Evolutionary conservation across 2,329 filamentous ascomycete genomes (phyloP).

Genomic region (Apiospora malaysiana): DNA sequence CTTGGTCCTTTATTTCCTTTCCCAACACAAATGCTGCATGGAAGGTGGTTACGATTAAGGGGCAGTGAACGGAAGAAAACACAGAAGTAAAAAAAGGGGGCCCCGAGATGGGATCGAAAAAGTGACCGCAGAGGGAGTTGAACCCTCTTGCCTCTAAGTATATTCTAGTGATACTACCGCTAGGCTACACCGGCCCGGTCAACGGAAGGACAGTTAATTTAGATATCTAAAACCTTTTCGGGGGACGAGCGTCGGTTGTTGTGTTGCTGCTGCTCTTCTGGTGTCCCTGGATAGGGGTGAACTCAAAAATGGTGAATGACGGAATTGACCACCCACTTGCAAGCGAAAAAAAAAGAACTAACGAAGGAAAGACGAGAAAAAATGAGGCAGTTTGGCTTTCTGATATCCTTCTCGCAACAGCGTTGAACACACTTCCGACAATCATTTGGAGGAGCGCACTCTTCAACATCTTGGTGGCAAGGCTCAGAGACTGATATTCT

Average conservation of each 20-base stretch:
- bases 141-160: neutral
- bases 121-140: neutral
- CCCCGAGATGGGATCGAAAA: neutral
- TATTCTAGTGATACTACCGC: neutral
- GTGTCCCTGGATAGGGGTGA: neutral
- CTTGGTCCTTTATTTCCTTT: no score
- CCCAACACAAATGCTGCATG: no score
- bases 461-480: no score
- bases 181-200: neutral
- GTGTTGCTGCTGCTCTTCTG: neutral
- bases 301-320: neutral
- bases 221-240: neutral
- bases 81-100: neutral
- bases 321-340: neutral
- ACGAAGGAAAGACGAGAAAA: no score
- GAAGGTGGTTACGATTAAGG: neutral
- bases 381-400: no score
- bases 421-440: no score
- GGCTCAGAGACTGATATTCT: no score
- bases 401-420: no score
- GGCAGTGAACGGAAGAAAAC: neutral
- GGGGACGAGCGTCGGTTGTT: neutral
- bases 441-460: no score
- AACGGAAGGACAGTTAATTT: neutral
- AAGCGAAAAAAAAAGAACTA: no score